Conservation (phyloP, 768 basidiomycete genomes). For the Suillus subaureus region DNA sequence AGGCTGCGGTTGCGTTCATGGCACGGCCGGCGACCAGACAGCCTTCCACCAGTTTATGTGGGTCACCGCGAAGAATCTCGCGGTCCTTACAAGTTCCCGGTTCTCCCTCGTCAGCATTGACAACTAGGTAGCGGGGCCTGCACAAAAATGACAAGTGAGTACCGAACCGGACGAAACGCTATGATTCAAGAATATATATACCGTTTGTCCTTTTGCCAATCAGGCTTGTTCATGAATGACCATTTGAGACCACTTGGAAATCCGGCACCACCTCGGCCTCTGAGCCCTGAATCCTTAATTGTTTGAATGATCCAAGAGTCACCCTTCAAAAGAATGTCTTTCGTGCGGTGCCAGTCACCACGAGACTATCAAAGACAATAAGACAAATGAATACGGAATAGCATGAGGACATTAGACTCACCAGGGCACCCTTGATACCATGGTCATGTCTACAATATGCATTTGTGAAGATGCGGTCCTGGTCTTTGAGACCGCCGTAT, state of each 20-base stretch:
- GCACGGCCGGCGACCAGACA: conserved; percentile 95
- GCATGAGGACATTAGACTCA: conserved; percentile 37
- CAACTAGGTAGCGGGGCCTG: conserved; percentile 93
- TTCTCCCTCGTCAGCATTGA: conserved; percentile 98
- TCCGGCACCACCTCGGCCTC: conserved; percentile 95
- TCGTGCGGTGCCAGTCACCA: conserved; percentile 98
- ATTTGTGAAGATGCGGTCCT: conserved; percentile 94
- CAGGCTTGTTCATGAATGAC: conserved; percentile 99
- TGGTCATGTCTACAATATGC: conserved; percentile 87
- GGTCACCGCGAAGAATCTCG: conserved; percentile 96
- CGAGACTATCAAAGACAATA: conserved; percentile 56
- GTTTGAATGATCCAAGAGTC: conserved; percentile 97
- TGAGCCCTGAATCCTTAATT: conserved; percentile 93
- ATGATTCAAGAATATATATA: conserved; percentile 30
- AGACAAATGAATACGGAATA: conserved; percentile 10
- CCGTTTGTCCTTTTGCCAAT: conserved; percentile 94
- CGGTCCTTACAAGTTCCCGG: conserved; percentile 99
- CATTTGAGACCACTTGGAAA: conserved; percentile 97
- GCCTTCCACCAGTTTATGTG: conserved; percentile 97
- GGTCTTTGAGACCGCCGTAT: conserved; percentile 94
- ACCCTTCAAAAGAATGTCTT: conserved; percentile 93
- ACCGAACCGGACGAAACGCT: neutral
- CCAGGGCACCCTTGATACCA: conserved; percentile 90
- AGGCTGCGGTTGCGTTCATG: conserved; percentile 99
- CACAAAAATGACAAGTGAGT: neutral